These are phyloP conservation scores for Aspergillus pseudoglaucus DNA, from an alignment of 2,329 filamentous ascomycete genomes.

Conservation along the genomic window DNA sequence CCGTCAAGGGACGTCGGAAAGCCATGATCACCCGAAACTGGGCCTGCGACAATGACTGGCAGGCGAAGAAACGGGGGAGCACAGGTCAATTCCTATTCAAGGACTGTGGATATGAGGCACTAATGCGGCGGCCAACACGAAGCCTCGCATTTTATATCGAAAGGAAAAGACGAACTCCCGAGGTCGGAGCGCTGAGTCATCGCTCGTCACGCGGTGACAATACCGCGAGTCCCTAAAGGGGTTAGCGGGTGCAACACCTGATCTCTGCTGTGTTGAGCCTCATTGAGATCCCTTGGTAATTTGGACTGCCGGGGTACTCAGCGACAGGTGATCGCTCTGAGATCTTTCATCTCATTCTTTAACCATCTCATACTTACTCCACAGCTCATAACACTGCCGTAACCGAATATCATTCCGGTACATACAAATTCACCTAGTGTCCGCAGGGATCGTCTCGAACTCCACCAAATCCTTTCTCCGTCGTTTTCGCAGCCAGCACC, in stretches of 20 bases:
- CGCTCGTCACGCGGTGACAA: conserved; percentile 3
- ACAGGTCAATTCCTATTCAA: too few species aligned
- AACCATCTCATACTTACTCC: neutral
- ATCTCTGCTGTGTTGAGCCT: conserved; percentile 1
- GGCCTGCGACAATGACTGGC: conserved; percentile 8
- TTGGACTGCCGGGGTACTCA: neutral
- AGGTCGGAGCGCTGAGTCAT: conserved; percentile 27
- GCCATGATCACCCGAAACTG: conserved; percentile 25
- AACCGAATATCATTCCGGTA: neutral
- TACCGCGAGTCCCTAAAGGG: conserved; percentile 11
- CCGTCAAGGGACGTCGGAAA: conserved; percentile 31
- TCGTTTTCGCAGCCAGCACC: conserved; percentile 4
- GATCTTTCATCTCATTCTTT: neutral
- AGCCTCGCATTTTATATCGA: neutral
- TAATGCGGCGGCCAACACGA: neutral
- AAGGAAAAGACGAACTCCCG: neutral
- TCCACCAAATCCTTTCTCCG: conserved; percentile 9
- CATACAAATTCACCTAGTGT: conserved; percentile 5
- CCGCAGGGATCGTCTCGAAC: conserved; percentile 7
- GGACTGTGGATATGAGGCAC: neutral
- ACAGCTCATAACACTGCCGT: too few species aligned
- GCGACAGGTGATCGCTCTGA: neutral
- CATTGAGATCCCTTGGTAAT: neutral
- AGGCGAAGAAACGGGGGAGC: conserved; percentile 1
- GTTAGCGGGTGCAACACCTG: conserved; percentile 8